Evolutionary conservation across 495 filamentous ascomycete species (phyloP).

Genomic region (Penicillium simplicissimum): DNA sequence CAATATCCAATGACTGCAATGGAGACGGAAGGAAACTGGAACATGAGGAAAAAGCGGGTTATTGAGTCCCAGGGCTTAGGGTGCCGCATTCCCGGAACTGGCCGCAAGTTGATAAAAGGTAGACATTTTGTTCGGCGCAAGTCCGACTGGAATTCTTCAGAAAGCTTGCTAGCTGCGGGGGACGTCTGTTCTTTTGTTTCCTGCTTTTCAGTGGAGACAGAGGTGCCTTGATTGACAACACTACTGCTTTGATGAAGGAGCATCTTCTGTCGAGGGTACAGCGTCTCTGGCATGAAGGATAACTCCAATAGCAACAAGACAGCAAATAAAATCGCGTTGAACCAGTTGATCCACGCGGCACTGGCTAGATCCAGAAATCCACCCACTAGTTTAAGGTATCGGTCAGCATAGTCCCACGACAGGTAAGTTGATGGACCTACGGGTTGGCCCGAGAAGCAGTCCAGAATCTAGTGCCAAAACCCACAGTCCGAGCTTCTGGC

Average conservation of each 20-base stretch:
- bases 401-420: not conserved
- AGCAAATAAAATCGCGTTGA: conserved; percentile 59
- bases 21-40: conserved; percentile 46
- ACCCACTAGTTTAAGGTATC: conserved; percentile 40
- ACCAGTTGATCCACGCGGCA: conserved; percentile 59
- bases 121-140: conserved; percentile 50
- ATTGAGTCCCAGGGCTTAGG: conserved; percentile 54
- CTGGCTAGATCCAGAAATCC: conserved; percentile 55
- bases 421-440: conserved; percentile 13
- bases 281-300: conserved; percentile 58
- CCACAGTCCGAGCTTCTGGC: conserved; percentile 64
- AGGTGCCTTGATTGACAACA: not conserved
- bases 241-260: conserved; percentile 13
- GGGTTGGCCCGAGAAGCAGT: conserved; percentile 54
- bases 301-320: conserved; percentile 52
- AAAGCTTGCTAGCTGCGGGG: not conserved
- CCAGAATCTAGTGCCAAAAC: conserved; percentile 60
- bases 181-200: not conserved
- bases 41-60: conserved; percentile 50
- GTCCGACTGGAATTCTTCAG: conserved; percentile 5
- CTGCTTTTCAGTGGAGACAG: conserved; percentile 33
- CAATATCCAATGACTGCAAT: conserved; percentile 53
- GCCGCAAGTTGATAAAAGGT: conserved; percentile 49
- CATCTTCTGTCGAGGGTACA: conserved; percentile 54
- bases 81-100: conserved; percentile 55